A percentile compares a stretch with the other conserved stretches of the same genome.
Evolutionary conservation across 2,329 filamentous ascomycete genomes (phyloP).

Genomic region (Botrytis fabae): DNA sequence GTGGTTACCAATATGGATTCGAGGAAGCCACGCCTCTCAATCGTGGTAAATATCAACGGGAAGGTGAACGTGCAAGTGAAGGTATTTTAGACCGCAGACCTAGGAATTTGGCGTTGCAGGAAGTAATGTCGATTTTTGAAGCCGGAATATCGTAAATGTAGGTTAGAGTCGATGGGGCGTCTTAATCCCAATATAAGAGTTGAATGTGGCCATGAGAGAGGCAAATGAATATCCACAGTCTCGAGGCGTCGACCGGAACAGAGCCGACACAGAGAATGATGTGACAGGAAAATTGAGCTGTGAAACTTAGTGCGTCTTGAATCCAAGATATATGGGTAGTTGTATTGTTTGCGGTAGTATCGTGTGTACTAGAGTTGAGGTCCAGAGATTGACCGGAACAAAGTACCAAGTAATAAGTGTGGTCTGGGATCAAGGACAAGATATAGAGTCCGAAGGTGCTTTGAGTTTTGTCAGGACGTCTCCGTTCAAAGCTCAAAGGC

Average conservation of each 20-base stretch:
- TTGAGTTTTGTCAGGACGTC: not conserved
- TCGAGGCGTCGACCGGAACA: not conserved
- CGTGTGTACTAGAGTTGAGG: not conserved
- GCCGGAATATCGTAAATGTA: not conserved
- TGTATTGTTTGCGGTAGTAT: not conserved
- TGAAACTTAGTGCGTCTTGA: not conserved
- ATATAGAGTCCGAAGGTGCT: not conserved
- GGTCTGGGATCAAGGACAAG: not conserved
- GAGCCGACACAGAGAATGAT: not conserved
- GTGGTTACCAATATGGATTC: not conserved
- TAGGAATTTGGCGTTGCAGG: not conserved
- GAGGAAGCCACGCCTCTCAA: too few species aligned
- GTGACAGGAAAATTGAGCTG: not conserved
- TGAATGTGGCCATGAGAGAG: too few species aligned
- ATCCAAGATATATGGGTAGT: not conserved
- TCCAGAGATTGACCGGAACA: not conserved
- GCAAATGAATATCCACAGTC: too few species aligned
- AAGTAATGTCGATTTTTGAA: not conserved
- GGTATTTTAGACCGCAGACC: not conserved
- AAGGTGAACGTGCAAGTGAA: too few species aligned
- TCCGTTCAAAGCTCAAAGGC: not conserved
- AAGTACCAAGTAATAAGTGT: not conserved
- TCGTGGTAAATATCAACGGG: not conserved
- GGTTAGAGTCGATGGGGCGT: not conserved
- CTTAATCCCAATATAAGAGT: not conserved